Conservation (phyloP, 345 rosid species). For the Corchorus capsularis region DNA sequence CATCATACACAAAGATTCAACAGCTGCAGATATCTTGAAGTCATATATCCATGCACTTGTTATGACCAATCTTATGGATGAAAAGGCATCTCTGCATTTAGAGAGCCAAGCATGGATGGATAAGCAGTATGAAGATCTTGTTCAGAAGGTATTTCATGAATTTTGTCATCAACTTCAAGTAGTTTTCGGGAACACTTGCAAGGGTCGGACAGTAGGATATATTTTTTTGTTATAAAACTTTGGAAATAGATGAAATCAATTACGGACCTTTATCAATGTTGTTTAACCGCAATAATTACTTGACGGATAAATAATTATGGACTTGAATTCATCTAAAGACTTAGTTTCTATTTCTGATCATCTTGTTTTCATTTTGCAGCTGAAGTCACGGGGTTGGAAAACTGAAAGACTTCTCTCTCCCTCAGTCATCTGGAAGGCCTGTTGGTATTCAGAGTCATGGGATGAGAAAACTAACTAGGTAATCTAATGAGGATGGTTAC, state of each 20-base stretch:
- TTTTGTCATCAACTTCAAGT: not conserved
- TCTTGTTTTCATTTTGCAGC: constrained; percentile 39
- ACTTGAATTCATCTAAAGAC: too few species aligned
- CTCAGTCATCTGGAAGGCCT: constrained; percentile 77
- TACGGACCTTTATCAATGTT: too few species aligned
- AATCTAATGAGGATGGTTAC: not conserved
- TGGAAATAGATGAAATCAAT: not conserved
- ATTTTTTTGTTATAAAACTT: not conserved
- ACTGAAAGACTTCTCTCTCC: constrained; percentile 78
- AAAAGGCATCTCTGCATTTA: constrained; percentile 25
- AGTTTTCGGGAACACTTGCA: not conserved
- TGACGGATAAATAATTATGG: too few species aligned
- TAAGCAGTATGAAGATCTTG: constrained; percentile 54
- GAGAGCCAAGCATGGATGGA: constrained; percentile 85
- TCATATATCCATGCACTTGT: constrained; percentile 77
- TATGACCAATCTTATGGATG: constrained; percentile 39
- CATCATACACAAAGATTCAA: constrained; percentile 65
- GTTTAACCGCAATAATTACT: not conserved
- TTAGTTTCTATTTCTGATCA: not conserved
- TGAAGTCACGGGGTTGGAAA: constrained; percentile 77
- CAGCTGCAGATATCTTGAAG: constrained; percentile 63
- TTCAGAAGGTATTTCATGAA: constrained; percentile 56
- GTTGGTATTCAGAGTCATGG: constrained; percentile 48
- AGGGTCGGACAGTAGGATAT: not conserved
- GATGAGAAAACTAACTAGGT: constrained; percentile 60